phyloP scores from a whole-genome alignment of 1,284 basidiomycete species.

The Limonomyces culmigenus region DNA sequence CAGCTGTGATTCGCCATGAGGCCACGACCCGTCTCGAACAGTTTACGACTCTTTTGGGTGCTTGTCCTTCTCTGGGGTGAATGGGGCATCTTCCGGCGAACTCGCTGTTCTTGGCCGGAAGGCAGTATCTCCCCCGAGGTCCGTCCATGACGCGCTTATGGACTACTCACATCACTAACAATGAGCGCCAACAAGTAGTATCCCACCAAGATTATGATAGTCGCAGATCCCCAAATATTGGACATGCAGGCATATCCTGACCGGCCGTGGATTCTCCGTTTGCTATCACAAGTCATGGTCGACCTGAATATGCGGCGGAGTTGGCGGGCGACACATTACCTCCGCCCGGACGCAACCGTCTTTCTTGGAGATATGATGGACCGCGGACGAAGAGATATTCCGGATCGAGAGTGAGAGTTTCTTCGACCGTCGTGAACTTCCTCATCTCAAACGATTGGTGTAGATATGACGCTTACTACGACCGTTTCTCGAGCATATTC shows the following conservation, averaged over 20 bases:
- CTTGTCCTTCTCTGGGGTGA: constrained; percentile 1
- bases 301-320: constrained; percentile 60
- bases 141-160: too few relatives aligned
- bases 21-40: too few relatives aligned
- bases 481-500: constrained; percentile 51
- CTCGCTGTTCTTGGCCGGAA: not conserved
- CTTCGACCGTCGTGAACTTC: not conserved
- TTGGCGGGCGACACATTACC: constrained; percentile 51
- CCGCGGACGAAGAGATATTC: constrained; percentile 42
- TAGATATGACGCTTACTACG: constrained; percentile 47
- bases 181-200: too few relatives aligned
- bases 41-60: constrained; percentile 1
- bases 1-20: too few relatives aligned
- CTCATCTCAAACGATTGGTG: constrained; percentile 10
- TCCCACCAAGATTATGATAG: constrained; percentile 49
- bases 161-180: too few relatives aligned
- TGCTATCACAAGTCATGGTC: constrained; percentile 33
- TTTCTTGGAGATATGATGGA: constrained; percentile 71
- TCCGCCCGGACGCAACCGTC: constrained; percentile 56
- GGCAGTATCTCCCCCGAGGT: not conserved
- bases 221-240: constrained; percentile 68
- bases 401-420: constrained; percentile 44
- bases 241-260: constrained; percentile 28
- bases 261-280: constrained; percentile 20
- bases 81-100: not conserved